Evolutionary conservation across 1,139 yeast genomes (phyloP).

Genomic region (Protomyces macrosporus): DNA sequence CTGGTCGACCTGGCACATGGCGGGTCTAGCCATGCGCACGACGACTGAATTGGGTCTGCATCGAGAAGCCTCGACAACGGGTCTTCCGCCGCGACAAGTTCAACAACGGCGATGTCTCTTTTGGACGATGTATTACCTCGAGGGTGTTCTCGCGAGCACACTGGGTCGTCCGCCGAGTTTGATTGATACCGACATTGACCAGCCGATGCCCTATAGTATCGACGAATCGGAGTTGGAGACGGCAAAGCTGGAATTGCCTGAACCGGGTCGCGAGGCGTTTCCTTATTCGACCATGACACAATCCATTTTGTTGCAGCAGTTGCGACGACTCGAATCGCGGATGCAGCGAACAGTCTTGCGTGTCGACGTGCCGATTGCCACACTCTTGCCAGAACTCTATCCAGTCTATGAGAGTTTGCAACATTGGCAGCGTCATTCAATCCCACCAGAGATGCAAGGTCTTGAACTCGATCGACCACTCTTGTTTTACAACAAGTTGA

Average conservation of each 20-base stretch:
- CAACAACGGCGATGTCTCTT: neutral
- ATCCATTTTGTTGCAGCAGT: neutral
- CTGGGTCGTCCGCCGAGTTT: neutral
- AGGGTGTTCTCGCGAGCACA: neutral
- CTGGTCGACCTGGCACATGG: neutral
- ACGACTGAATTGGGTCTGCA: neutral
- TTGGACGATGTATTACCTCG: neutral
- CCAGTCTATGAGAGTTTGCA: neutral
- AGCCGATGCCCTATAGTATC: neutral
- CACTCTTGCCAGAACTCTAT: neutral
- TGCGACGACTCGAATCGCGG: neutral
- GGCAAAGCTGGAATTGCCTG: neutral
- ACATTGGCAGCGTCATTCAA: neutral
- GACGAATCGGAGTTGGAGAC: neutral
- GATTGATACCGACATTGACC: conserved; percentile 1
- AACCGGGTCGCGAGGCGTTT: neutral
- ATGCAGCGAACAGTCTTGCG: conserved; percentile 1
- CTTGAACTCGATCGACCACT: neutral
- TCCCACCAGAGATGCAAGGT: neutral
- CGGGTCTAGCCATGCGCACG: neutral
- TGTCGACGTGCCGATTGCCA: neutral
- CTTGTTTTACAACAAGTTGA: neutral
- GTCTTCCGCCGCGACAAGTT: neutral
- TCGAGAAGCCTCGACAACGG: neutral
- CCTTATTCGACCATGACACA: neutral